Percentiles rank a stretch among this genome's conserved stretches.
phyloP scores from a whole-genome alignment of 2,329 filamentous ascomycete species.

The Gaeumannomyces sp. region DNA sequence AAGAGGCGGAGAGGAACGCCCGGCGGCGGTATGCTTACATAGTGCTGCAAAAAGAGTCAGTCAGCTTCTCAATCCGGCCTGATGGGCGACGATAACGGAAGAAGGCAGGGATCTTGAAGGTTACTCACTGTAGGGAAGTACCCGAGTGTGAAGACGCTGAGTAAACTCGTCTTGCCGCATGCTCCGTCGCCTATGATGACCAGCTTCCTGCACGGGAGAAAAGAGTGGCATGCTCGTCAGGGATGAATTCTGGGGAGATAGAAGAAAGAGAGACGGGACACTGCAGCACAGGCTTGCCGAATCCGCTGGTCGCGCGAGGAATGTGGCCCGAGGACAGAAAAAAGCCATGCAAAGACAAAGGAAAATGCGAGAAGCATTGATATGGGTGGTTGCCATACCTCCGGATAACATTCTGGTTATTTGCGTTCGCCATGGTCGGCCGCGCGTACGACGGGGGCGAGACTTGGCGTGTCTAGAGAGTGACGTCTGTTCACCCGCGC shows the following conservation, averaged over 20 bases:
- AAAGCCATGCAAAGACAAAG: not conserved
- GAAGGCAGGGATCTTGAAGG: constrained; percentile 4
- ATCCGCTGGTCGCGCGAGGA: not conserved
- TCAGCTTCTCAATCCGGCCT: not conserved
- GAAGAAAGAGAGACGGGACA: not conserved
- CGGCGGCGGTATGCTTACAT: constrained; percentile 37
- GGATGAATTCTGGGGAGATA: not conserved
- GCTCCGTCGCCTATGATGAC: constrained; percentile 97
- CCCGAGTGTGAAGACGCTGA: constrained; percentile 95
- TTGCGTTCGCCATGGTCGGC: constrained; percentile 27
- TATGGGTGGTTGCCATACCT: constrained; percentile 21
- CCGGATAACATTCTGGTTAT: constrained; percentile 31
- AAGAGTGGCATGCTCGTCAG: constrained; percentile 1
- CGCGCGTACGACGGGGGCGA: constrained; percentile 6
- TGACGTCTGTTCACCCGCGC: not conserved
- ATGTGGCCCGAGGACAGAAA: not conserved
- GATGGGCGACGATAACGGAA: constrained; percentile 11
- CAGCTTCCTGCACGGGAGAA: constrained; percentile 66
- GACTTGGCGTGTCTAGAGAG: not conserved
- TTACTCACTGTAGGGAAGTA: constrained; percentile 91
- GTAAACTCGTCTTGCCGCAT: constrained; percentile 94
- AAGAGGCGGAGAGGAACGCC: not conserved
- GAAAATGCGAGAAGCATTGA: not conserved
- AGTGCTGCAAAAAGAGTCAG: constrained; percentile 39
- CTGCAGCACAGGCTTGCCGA: not conserved